phyloP scores from a whole-genome alignment of 768 basidiomycete genomes.

The Leucosporidium creatinivorum region DNA sequence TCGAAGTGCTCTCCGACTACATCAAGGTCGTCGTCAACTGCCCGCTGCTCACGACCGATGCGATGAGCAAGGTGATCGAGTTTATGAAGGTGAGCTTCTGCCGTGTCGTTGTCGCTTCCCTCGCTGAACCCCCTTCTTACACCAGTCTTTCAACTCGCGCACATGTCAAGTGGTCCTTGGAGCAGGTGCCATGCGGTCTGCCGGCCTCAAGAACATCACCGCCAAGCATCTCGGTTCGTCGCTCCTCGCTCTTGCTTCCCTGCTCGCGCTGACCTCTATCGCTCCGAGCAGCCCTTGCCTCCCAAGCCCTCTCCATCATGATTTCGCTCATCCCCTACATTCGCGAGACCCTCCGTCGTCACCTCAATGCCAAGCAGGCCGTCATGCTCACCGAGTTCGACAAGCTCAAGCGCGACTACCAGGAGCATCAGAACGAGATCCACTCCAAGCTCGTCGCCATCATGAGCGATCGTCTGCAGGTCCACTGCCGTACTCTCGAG shows the following conservation, averaged over 20 bases:
- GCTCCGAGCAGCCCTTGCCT: conserved; percentile 54
- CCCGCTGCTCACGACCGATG: conserved; percentile 80
- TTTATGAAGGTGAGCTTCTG: conserved; percentile 62
- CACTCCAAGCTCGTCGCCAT: conserved; percentile 95
- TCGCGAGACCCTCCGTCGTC: conserved; percentile 86
- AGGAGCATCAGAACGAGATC: conserved; percentile 99
- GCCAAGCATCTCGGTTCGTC: conserved; percentile 85
- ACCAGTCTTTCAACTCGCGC: conserved; percentile 81
- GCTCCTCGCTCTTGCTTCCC: background rate
- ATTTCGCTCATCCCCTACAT: conserved; percentile 91
- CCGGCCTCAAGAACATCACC: conserved; percentile 95
- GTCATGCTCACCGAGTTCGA: conserved; percentile 98
- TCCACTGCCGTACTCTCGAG: conserved; percentile 76
- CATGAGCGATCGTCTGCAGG: conserved; percentile 87
- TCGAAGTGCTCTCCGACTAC: conserved; percentile 68
- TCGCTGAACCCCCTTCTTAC: background rate
- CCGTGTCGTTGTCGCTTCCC: background rate
- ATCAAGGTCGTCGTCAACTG: conserved; percentile 79
- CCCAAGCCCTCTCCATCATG: conserved; percentile 89
- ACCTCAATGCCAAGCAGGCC: conserved; percentile 87
- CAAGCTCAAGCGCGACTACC: conserved; percentile 96
- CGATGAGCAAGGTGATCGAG: conserved; percentile 90
- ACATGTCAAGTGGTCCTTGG: conserved; percentile 97
- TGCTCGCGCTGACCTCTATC: conserved; percentile 6
- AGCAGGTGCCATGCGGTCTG: conserved; percentile 97